phyloP scores from a whole-genome alignment of 768 basidiomycete genomes.

The Strobilomyces confusus region DNA sequence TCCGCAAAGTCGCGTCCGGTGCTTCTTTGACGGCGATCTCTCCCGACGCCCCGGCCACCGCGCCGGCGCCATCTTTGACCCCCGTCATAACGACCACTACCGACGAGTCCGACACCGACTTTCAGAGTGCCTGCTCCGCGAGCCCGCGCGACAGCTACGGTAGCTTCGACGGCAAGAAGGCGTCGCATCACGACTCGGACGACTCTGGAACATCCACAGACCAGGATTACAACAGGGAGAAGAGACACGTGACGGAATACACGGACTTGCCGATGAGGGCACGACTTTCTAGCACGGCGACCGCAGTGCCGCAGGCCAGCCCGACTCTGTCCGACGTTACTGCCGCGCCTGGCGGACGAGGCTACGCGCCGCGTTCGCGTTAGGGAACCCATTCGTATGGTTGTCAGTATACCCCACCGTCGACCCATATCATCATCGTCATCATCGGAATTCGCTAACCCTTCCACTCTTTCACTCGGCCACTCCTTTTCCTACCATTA shows the following conservation, averaged over 20 bases:
- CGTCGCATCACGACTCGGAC: constrained; percentile 24
- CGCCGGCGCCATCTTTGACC: constrained; percentile 34
- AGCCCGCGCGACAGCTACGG: constrained; percentile 69
- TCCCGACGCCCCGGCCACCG: constrained; percentile 20
- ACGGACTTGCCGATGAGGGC: constrained; percentile 41
- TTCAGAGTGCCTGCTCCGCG: constrained; percentile 80
- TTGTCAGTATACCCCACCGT: constrained; percentile 26
- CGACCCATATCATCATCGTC: constrained; percentile 17
- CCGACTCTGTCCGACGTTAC: constrained; percentile 41
- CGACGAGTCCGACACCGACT: constrained; percentile 81
- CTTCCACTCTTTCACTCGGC: constrained; percentile 13
- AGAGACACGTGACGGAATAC: constrained; percentile 30
- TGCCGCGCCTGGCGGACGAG: constrained; percentile 22
- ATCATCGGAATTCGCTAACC: constrained; percentile 14
- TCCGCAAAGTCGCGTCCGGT: constrained; percentile 35
- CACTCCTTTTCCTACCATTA: constrained; percentile 18
- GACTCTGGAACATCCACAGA: constrained; percentile 30
- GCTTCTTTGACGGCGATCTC: constrained; percentile 27
- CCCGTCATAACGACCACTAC: constrained; percentile 39
- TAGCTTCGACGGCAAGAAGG: constrained; percentile 36
- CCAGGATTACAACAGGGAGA: constrained; percentile 27
- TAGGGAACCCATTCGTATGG: constrained; percentile 17
- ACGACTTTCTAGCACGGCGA: constrained; percentile 54
- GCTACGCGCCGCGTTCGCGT: constrained; percentile 20
- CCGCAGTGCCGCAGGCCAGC: constrained; percentile 43